These are phyloP conservation scores for Platanthera guangdongensis DNA, from an alignment of 106 monocot species.

Conservation along the genomic window DNA sequence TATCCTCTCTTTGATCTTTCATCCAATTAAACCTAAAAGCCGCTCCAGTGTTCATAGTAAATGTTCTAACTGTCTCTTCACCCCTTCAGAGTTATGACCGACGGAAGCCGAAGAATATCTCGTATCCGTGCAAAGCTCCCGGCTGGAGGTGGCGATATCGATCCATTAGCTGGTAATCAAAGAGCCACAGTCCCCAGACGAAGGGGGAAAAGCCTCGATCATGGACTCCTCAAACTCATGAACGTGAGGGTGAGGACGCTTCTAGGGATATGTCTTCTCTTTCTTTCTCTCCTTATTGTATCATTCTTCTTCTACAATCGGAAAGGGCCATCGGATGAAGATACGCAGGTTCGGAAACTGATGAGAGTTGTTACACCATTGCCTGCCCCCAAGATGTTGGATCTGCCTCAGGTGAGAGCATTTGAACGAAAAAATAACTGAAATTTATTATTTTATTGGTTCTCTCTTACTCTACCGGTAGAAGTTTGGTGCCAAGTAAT, in stretches of 20 bases:
- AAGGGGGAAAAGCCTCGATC: constrained; percentile 19
- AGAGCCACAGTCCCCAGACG: neutral
- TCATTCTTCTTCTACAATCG: constrained; percentile 18
- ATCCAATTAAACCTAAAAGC: no score
- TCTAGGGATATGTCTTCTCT: constrained; percentile 18
- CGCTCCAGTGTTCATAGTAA: no score
- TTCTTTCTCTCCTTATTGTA: constrained; percentile 14
- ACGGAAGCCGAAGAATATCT: constrained; percentile 15
- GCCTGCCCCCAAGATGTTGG: constrained; percentile 75
- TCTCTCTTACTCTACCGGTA: neutral
- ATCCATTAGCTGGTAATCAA: neutral
- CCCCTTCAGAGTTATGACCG: constrained; percentile 12
- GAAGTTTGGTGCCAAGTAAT: neutral
- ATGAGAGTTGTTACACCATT: constrained; percentile 65
- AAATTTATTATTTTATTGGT: neutral
- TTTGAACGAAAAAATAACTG: neutral
- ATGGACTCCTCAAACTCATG: constrained; percentile 42
- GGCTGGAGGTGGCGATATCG: constrained; percentile 5
- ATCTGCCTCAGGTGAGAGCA: constrained; percentile 67
- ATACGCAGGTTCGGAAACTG: constrained; percentile 14
- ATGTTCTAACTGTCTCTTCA: no score
- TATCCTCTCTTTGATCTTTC: no score
- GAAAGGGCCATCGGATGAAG: neutral
- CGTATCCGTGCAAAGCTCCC: constrained; percentile 15
- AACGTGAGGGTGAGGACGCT: constrained; percentile 24